Conservation (phyloP, 495 filamentous ascomycete genomes). For the Penicillium flavigenum region DNA sequence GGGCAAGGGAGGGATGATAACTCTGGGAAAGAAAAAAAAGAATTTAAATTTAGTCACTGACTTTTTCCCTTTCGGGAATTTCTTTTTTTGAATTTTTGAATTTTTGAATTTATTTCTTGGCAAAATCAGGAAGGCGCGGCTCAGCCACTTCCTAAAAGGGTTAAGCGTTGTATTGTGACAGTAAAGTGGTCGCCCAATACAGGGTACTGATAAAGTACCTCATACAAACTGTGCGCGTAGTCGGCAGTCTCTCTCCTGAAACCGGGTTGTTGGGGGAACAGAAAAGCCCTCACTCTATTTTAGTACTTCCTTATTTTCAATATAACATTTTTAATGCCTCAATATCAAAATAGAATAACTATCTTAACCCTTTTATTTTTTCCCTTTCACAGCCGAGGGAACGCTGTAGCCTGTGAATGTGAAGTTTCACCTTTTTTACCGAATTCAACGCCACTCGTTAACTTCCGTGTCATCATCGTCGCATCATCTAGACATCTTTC, state of each 20-base stretch:
- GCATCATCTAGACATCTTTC: conserved; percentile 28
- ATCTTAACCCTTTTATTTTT: background rate
- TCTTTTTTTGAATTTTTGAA: background rate
- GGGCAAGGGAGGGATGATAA: conserved; percentile 18
- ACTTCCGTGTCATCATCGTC: conserved; percentile 31
- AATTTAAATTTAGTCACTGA: conserved; percentile 38
- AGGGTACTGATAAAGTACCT: conserved; percentile 6
- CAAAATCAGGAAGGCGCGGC: conserved; percentile 18
- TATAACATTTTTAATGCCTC: conserved; percentile 11
- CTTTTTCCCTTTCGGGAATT: conserved; percentile 17
- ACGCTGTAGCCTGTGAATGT: conserved; percentile 3
- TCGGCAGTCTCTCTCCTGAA: conserved; percentile 21
- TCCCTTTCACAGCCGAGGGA: conserved; percentile 8
- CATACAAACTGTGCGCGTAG: conserved; percentile 1
- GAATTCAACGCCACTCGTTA: conserved; percentile 23
- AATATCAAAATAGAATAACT: conserved; percentile 4
- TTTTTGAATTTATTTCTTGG: background rate
- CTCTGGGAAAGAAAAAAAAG: conserved; percentile 15
- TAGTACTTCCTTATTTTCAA: background rate
- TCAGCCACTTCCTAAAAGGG: conserved; percentile 14
- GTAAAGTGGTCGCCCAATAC: conserved; percentile 2
- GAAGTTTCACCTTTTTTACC: background rate
- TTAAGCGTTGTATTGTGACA: conserved; percentile 19
- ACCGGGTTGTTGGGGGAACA: conserved; percentile 33
- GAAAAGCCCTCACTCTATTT: conserved; percentile 21